These are phyloP conservation scores for Vitis riparia DNA, from an alignment of 164 flowering plant species.

Conservation along the genomic window DNA sequence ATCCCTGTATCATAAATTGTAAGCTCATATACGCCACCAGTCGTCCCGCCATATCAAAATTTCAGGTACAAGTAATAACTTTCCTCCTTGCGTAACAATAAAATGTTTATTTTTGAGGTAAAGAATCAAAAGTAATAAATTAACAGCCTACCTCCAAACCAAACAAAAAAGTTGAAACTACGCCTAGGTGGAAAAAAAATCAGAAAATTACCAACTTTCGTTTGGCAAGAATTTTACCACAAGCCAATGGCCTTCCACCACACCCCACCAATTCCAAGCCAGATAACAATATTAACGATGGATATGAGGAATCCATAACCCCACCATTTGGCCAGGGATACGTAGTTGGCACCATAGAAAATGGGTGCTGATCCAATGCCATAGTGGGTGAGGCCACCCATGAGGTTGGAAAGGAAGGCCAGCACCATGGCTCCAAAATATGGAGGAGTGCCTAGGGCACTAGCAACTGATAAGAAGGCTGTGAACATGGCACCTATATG, in stretches of 20 bases:
- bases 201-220: not conserved
- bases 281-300: constrained; percentile 73
- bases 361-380: constrained; percentile 97
- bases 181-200: constrained; percentile 2
- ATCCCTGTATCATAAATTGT: not conserved
- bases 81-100: not conserved
- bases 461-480: constrained; percentile 86
- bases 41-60: constrained; percentile 12
- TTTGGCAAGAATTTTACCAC: constrained; percentile 42
- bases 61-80: constrained; percentile 10
- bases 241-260: constrained; percentile 95
- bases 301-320: constrained; percentile 88
- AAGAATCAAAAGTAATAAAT: constrained; percentile 9
- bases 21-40: not conserved
- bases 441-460: constrained; percentile 88
- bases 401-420: constrained; percentile 82
- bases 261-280: constrained; percentile 87
- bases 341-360: constrained; percentile 87
- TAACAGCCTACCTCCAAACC: constrained; percentile 6
- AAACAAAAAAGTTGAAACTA: not conserved
- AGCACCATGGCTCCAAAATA: constrained; percentile 81
- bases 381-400: constrained; percentile 92
- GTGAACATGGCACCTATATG: constrained; percentile 98
- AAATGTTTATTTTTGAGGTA: not conserved
- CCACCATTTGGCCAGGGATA: constrained; percentile 86